Base-by-base conservation (phyloP, 108 stramenopile genomes). In the Cyclotella kingstonii region DNA sequence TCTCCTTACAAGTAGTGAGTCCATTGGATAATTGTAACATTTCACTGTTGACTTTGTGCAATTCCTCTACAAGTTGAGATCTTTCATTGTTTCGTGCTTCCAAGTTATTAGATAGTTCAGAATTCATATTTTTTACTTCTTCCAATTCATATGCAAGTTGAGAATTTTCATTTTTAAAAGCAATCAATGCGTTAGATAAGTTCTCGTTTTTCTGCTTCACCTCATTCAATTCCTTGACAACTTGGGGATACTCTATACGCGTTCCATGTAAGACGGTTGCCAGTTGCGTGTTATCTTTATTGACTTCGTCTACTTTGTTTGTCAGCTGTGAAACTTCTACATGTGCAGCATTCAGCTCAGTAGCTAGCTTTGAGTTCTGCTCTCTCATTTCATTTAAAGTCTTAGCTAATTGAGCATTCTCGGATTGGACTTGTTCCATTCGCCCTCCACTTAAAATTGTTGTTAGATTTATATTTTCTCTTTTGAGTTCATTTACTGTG, bases 271-370 rank as follows among this genome's bases (percentile, higher is more conserved):
- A 56, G 23, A 39, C 39, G 28, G 41, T 27, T 2, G 55, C 55
- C 1, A 56, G 55, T 27, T 56, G 39, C 0, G 26, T 40, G 39
- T 56, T 56, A n/a, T 56, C 55, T 17, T 56, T 18, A 12, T 56
- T 56, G 1, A 18, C 39, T 42, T 56, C 55, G 11, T 56, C 28
- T 12, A 56, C 1, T 19, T 21, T 9, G 1, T 5, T 19, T 2
- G 15, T 2, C 14, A 15, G 39, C 2, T 4, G 39, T 15, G 39
- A 40, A 2, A 40, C n/a, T 4, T 36, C 35, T 36, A 10, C 35
- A 9, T 10, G 10, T 36, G 35, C 35, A 9, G 6, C 35, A 36
- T 36, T 36, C 10, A 36, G 6, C 8, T 6, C 35, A 36, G 6
- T 36, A 8, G 52, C 33, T 1, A 53, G 12, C 22, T 53, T 26